Evolutionary conservation across 2,329 filamentous ascomycete species (phyloP).

Genomic region (Pseudodiploospora longispora): DNA sequence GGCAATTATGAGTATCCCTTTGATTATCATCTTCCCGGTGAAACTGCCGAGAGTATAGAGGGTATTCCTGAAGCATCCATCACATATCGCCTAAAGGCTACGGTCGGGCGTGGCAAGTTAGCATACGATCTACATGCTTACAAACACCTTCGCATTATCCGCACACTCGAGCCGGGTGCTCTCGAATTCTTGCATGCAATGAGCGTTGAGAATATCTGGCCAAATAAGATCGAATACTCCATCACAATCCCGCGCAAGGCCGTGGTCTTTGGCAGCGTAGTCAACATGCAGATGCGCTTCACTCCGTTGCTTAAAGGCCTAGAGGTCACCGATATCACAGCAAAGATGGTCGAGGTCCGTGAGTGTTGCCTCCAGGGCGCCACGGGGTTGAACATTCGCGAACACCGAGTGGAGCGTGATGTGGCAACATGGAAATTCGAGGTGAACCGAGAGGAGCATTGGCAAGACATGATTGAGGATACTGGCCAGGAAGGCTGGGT

Average conservation of each 20-base stretch:
- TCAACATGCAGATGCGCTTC: slow-evolving; percentile 78
- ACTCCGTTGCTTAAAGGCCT: slow-evolving; percentile 85
- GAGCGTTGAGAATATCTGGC: slow-evolving; percentile 96
- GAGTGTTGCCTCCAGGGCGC: slow-evolving; percentile 51
- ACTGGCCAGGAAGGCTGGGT: slow-evolving; percentile 58
- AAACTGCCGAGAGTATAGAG: slow-evolving; percentile 79
- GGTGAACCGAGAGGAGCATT: slow-evolving; percentile 51
- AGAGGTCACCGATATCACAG: slow-evolving; percentile 71
- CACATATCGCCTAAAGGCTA: slow-evolving; percentile 85
- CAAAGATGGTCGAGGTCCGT: slow-evolving; percentile 72
- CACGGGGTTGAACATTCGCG: slow-evolving; percentile 39
- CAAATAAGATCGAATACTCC: slow-evolving; percentile 94
- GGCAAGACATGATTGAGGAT: slow-evolving; percentile 61
- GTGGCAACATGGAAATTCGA: slow-evolving; percentile 53
- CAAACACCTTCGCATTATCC: slow-evolving; percentile 70
- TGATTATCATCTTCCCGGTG: slow-evolving; percentile 62
- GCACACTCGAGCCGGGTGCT: slow-evolving; percentile 67
- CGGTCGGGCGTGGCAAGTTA: slow-evolving; percentile 78
- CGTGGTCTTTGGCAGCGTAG: slow-evolving; percentile 81
- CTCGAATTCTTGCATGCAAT: slow-evolving; percentile 78
- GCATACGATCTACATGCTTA: slow-evolving; percentile 77
- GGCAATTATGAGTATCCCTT: slow-evolving; percentile 84
- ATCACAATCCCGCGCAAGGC: slow-evolving; percentile 91
- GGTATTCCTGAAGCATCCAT: slow-evolving; percentile 80
- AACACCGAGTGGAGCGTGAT: slow-evolving; percentile 56